These are phyloP conservation scores for Arabidopsis arenosa DNA, from an alignment of 345 rosid genomes.

Conservation along the genomic window DNA sequence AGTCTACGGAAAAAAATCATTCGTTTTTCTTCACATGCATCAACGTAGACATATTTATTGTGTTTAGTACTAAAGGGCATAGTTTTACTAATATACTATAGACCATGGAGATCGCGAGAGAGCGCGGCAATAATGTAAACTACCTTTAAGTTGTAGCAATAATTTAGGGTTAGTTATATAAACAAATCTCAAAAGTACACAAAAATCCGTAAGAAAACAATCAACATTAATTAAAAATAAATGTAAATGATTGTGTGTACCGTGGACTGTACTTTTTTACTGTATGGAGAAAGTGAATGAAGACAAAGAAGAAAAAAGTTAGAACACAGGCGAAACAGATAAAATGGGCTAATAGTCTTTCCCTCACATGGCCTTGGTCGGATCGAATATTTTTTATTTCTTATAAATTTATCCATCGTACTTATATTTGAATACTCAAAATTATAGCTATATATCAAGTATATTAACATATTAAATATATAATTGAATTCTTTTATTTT, in stretches of 20 bases:
- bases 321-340: slow-evolving; percentile 22
- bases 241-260: slow-evolving; percentile 35
- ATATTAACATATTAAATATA: background rate
- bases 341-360: slow-evolving; percentile 36
- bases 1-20: background rate
- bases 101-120: background rate
- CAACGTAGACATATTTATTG: background rate
- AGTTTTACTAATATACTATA: too few species aligned
- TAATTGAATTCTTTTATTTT: background rate
- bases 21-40: slow-evolving; percentile 8
- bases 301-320: slow-evolving; percentile 20
- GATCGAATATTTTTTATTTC: slow-evolving; percentile 8
- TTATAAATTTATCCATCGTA: background rate
- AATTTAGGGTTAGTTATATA: background rate
- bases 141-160: background rate
- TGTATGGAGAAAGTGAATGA: slow-evolving; percentile 16
- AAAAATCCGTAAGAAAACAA: slow-evolving; percentile 18
- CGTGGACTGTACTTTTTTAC: slow-evolving; percentile 43
- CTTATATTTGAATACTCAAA: background rate
- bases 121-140: slow-evolving; percentile 10
- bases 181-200: background rate
- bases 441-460: background rate
- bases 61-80: background rate
- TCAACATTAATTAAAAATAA: slow-evolving; percentile 6
- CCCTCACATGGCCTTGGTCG: slow-evolving; percentile 47